Evolutionary conservation across 1,284 basidiomycete species (phyloP).

Genomic region (Sanghuangporus weigelae): DNA sequence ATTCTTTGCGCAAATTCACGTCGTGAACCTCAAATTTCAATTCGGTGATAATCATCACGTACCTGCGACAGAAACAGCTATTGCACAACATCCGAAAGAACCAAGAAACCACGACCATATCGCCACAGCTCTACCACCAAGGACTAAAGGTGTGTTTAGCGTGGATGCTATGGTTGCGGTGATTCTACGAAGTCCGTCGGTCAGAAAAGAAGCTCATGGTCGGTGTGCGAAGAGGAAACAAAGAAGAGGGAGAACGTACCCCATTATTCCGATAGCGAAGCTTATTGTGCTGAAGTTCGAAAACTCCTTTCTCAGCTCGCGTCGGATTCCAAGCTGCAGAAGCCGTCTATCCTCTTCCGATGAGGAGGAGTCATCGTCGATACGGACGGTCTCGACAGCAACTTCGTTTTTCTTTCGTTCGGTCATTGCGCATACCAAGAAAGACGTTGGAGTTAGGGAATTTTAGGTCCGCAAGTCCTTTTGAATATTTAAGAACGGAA

Average conservation of each 20-base stretch:
- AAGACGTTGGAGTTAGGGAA: conserved; percentile 10
- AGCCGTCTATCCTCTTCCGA: conserved; percentile 17
- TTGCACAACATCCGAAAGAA: conserved; percentile 20
- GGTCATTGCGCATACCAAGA: neutral
- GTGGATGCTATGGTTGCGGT: conserved; percentile 21
- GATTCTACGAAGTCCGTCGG: conserved; percentile 5
- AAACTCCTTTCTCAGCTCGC: conserved; percentile 21
- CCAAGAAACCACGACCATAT: conserved; percentile 22
- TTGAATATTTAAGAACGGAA: too few species aligned
- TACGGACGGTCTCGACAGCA: neutral
- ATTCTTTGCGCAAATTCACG: conserved; percentile 10
- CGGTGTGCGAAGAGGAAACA: neutral
- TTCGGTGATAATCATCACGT: neutral
- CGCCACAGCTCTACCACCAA: conserved; percentile 21
- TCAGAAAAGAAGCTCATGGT: too few species aligned
- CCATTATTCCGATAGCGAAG: conserved; percentile 21
- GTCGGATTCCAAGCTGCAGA: conserved; percentile 17
- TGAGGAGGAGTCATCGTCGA: neutral
- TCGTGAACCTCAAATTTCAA: neutral
- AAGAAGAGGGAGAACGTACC: conserved; percentile 5
- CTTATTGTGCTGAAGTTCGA: conserved; percentile 21
- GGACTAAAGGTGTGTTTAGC: conserved; percentile 20
- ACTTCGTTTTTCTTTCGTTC: neutral
- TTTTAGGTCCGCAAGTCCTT: too few species aligned
- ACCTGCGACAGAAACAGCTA: conserved; percentile 22